These are phyloP conservation scores for Aspergillus indologenus DNA, from an alignment of 495 filamentous ascomycete genomes.

Conservation along the genomic window DNA sequence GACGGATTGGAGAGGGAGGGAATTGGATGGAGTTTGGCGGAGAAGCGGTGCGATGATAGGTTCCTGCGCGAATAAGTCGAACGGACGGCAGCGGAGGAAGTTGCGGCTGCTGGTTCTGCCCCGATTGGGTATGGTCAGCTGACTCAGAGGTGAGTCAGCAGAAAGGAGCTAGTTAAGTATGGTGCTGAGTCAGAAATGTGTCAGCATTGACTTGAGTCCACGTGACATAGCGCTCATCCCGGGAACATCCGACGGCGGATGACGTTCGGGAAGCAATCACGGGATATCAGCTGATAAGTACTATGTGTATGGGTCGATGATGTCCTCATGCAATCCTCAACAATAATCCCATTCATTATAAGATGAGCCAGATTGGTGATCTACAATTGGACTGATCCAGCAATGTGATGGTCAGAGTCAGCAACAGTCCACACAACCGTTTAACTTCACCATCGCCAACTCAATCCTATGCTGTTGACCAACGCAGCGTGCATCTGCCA, in stretches of 20 bases:
- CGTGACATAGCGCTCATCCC: conserved; percentile 21
- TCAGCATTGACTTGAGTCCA: conserved; percentile 13
- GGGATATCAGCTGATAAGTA: conserved; percentile 10
- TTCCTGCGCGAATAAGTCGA: conserved; percentile 16
- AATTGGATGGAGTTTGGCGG: conserved; percentile 24
- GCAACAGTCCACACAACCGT: too few relatives aligned
- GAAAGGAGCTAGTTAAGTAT: not conserved
- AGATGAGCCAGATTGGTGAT: too few relatives aligned
- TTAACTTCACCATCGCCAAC: not conserved
- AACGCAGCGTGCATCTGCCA: not conserved
- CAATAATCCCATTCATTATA: too few relatives aligned
- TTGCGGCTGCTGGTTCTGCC: conserved; percentile 25
- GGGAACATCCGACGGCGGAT: conserved; percentile 20
- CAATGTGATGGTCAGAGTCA: not conserved
- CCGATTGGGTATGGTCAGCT: conserved; percentile 20
- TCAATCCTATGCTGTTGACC: not conserved
- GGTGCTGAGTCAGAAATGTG: conserved; percentile 9
- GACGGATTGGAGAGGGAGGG: conserved; percentile 34
- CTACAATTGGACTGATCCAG: not conserved
- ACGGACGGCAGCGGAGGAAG: conserved; percentile 20
- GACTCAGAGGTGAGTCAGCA: conserved; percentile 23
- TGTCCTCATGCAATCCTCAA: not conserved
- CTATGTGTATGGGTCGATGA: not conserved
- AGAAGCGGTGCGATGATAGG: conserved; percentile 18
- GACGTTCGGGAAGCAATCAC: conserved; percentile 15